Base-by-base conservation (phyloP, 129 eudicot genomes). In the Tagetes erecta region DNA sequence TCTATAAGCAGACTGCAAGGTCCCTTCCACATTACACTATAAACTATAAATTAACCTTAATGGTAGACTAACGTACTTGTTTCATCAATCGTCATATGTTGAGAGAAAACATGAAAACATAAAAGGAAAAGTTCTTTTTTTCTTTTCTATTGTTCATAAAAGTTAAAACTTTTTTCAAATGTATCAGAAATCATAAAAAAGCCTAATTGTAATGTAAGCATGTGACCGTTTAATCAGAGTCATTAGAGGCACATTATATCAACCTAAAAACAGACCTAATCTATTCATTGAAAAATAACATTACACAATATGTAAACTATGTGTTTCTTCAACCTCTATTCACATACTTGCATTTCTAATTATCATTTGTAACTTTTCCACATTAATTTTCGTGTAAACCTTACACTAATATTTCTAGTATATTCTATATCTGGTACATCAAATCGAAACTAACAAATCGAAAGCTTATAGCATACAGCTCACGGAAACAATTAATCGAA, bases 61-160 rank as follows among this genome's bases (percentile, higher is more conserved):
- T 64, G 50, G n/a, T 40, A 34, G 49, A 38, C 69, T 64, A 1
- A n/a, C 46, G 47, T 64, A 64, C 34, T 39, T 38, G 49, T 64
- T 64, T 64, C 34, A 14, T 38, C 6, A 64, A 38, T 64, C 34
- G 8, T 38, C 6, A 64, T 6, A n/a, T 6, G 70, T 38, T 64
- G 49, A 6, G 50, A 64, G 12, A 6, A 39, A 7, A 40, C 40
- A 9, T 6, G 33, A 5, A 37, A 8, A 31, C 8, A 60, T 60
- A 35, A 36, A 12, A 1, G 31, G 27, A 11, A 36, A n/a, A 1
- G 8, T 6, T 37, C 33, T 38, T 6, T 10, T 13, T 64, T 38
- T 63, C 68, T 64, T 13, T 63, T 39, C 68, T 47, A 31, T 64
- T 57, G 13, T 57, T 64, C 12, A 64, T 40, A 13, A 37, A 38